Evolutionary conservation across 371 early-diverging fungal genomes (phyloP), one percentile per base, ranked within the genome.

Genomic region (Rhizomucor pusillus): DNA sequence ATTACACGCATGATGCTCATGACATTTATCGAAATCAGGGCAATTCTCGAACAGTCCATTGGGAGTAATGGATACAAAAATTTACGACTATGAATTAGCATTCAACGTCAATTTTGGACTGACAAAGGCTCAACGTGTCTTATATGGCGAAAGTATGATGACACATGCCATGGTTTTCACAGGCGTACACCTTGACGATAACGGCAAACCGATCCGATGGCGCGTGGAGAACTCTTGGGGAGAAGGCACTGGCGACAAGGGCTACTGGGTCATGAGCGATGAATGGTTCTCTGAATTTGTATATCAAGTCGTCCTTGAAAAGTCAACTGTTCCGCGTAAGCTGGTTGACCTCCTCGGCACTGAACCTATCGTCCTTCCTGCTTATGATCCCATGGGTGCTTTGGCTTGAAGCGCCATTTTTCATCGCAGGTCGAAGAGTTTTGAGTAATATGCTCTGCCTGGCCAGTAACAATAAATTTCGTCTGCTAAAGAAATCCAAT

Each of bases 81-180:
- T 85, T 12, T 82, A 76, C 58, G 86, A 90, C 54, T 91, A 88
- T 54, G 77, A 79, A 37, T 54, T 85, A 1, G 89, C 84, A 9
- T 91, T 91, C 63, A 80, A 82, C 52, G 60, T 88, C 34, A 70
- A 64, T 2, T 81, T 88, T 50, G 75, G 73, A 1, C 45, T 87
- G 73, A 79, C 71, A 57, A 91, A 91, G 63, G 87, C 81, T 20
- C 75, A 91, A 58, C 80, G 92, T 10, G 61, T 91, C 56, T 60
- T 85, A 44, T 90, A 88, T 60, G 83, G 82, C 29, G 91, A 91
- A 50, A 84, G 85, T 48, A 39, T 76, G 47, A 91, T 91, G 89
- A 91, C 91, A 6, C 91, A 91, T 54, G 90, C 90, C 16, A 91
- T 91, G 91, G 52, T 89, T 18, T 84, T 91, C 55, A 90, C 90